phyloP scores from a whole-genome alignment of 2,329 filamentous ascomycete species.

The Claviceps digitariae region DNA sequence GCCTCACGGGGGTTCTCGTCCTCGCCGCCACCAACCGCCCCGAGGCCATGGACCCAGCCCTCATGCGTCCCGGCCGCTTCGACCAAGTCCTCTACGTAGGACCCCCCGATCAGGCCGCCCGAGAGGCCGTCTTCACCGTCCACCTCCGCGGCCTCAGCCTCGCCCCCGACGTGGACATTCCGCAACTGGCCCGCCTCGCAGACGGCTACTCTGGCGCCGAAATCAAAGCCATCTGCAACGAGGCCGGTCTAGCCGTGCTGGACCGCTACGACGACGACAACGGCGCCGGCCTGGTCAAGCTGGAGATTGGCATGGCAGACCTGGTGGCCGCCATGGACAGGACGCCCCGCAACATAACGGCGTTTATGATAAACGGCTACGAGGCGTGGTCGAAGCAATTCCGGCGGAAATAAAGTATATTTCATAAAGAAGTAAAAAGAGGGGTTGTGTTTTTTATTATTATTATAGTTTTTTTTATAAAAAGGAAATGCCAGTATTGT shows the following conservation, averaged over 20 bases:
- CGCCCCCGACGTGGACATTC: conserved; percentile 49
- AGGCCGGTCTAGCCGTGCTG: conserved; percentile 29
- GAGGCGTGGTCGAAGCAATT: conserved; percentile 39
- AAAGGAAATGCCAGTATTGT: too few species aligned
- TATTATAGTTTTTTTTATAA: too few species aligned
- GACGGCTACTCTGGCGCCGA: conserved; percentile 82
- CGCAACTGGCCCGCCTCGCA: conserved; percentile 46
- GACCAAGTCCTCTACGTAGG: conserved; percentile 78
- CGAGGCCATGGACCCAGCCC: conserved; percentile 69
- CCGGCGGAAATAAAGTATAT: conserved; percentile 10
- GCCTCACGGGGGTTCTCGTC: conserved; percentile 69
- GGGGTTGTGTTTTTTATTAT: too few species aligned
- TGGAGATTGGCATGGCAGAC: conserved; percentile 28
- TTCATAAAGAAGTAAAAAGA: too few species aligned
- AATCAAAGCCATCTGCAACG: conserved; percentile 42
- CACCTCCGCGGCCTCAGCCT: conserved; percentile 49
- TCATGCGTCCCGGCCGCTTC: conserved; percentile 76
- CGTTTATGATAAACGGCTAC: conserved; percentile 43
- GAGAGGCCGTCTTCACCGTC: conserved; percentile 62
- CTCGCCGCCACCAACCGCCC: conserved; percentile 88
- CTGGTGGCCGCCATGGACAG: conserved; percentile 27
- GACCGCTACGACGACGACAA: conserved; percentile 20
- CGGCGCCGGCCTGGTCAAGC: conserved; percentile 11
- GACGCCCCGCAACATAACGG: conserved; percentile 45
- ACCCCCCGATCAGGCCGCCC: conserved; percentile 58